phyloP scores from a whole-genome alignment of 2,329 filamentous ascomycete species.

The Coleophoma eucalyptorum region DNA sequence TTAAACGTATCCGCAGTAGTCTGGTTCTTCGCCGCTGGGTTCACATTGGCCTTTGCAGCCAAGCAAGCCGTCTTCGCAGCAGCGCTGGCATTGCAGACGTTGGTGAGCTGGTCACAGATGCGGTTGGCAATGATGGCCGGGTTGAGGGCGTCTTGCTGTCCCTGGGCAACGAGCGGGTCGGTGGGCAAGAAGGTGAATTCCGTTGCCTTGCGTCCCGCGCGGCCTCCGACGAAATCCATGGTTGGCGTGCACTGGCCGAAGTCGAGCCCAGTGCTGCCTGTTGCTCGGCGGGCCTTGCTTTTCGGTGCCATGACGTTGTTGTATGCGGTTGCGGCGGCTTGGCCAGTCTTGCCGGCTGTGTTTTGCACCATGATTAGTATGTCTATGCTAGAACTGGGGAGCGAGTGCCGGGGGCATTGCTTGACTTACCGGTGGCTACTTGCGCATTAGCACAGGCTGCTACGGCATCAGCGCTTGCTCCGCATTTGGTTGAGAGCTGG shows the following conservation, averaged over 20 bases:
- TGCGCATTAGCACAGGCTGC: constrained; percentile 2
- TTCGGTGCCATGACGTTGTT: background rate
- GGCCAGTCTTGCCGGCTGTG: background rate
- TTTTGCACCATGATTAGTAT: background rate
- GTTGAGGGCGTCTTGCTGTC: constrained; percentile 64
- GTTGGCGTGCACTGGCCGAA: constrained; percentile 44
- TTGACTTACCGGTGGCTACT: background rate
- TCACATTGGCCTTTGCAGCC: constrained; percentile 47
- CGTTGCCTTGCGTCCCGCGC: constrained; percentile 42
- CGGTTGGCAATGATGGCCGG: constrained; percentile 70
- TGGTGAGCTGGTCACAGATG: constrained; percentile 64
- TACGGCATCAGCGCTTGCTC: constrained; percentile 1
- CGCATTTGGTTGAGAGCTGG: constrained; percentile 10
- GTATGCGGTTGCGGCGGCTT: background rate
- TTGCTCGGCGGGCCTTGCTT: background rate
- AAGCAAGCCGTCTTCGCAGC: constrained; percentile 51
- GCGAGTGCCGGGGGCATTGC: background rate
- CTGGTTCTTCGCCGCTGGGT: constrained; percentile 37
- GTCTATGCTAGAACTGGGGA: background rate
- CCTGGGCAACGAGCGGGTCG: constrained; percentile 53
- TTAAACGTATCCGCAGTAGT: constrained; percentile 40
- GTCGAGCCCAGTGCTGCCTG: constrained; percentile 29
- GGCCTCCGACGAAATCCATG: constrained; percentile 51
- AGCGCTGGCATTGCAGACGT: constrained; percentile 56
- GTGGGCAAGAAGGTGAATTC: constrained; percentile 66